Evolutionary conservation across 106 monocot species (phyloP).

Genomic region (Cymbidium sinense): DNA sequence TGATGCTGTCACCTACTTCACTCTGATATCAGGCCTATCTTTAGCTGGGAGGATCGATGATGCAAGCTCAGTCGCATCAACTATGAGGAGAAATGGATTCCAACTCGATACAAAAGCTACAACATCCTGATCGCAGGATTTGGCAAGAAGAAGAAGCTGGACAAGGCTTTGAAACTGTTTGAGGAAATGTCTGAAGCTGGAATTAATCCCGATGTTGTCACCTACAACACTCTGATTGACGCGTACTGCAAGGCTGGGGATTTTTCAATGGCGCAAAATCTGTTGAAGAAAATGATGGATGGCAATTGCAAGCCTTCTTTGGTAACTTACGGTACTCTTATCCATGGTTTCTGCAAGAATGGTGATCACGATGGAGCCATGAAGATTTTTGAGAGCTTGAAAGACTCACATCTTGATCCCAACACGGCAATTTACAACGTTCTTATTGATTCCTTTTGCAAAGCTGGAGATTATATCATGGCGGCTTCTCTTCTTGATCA

Average conservation of each 20-base stretch:
- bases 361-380: constrained; percentile 45
- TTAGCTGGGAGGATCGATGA: constrained; percentile 46
- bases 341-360: constrained; percentile 62
- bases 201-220: constrained; percentile 51
- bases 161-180: constrained; percentile 43
- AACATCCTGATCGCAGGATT: constrained; percentile 74
- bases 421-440: constrained; percentile 54
- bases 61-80: constrained; percentile 32
- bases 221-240: constrained; percentile 71
- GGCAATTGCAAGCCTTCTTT: constrained; percentile 39
- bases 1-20: constrained; percentile 54
- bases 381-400: constrained; percentile 51
- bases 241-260: constrained; percentile 44
- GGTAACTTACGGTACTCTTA: constrained; percentile 67
- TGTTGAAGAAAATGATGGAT: constrained; percentile 48
- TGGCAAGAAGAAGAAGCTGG: constrained; percentile 53
- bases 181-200: constrained; percentile 43
- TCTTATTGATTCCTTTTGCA: constrained; percentile 44
- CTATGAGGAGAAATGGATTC: constrained; percentile 56
- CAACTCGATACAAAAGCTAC: constrained; percentile 48
- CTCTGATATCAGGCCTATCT: constrained; percentile 71
- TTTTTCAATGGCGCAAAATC: constrained; percentile 35
- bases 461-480: constrained; percentile 14
- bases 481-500: constrained; percentile 48
- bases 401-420: constrained; percentile 13